Conservation (phyloP, 768 basidiomycete genomes). For the Auricularia heimuer region DNA sequence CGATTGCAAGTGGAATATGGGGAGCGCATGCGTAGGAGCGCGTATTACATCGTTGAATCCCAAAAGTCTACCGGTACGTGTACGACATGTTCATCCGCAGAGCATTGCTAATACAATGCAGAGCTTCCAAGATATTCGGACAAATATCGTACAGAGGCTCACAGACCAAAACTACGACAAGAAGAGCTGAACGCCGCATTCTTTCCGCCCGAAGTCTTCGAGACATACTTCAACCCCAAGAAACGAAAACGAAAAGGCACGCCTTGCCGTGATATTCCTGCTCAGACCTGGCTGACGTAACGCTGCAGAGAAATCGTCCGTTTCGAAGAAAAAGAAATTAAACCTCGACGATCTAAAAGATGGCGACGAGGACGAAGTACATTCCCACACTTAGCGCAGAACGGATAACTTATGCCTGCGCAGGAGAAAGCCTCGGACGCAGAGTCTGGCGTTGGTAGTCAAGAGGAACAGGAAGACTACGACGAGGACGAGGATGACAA, state of each 20-base stretch:
- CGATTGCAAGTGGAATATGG: slow-evolving; percentile 60
- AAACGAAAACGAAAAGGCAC: slow-evolving; percentile 29
- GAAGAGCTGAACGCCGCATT: slow-evolving; percentile 64
- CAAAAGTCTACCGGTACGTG: slow-evolving; percentile 50
- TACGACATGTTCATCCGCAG: background rate
- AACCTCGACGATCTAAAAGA: slow-evolving; percentile 63
- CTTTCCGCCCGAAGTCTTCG: slow-evolving; percentile 69
- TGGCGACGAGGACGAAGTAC: slow-evolving; percentile 47
- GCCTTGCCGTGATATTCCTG: slow-evolving; percentile 6
- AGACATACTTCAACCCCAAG: slow-evolving; percentile 51
- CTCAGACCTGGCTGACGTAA: slow-evolving; percentile 6
- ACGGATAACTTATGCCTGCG: no score
- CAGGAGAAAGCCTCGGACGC: slow-evolving; percentile 14
- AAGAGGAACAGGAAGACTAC: slow-evolving; percentile 61
- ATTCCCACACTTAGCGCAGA: no score
- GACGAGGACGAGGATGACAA: slow-evolving; percentile 82
- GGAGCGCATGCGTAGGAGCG: slow-evolving; percentile 52
- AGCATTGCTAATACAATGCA: slow-evolving; percentile 17
- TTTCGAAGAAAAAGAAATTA: slow-evolving; percentile 30
- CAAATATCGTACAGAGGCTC: slow-evolving; percentile 58
- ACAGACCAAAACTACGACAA: slow-evolving; percentile 50
- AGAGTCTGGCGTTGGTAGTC: slow-evolving; percentile 53
- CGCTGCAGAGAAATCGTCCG: slow-evolving; percentile 20
- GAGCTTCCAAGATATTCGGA: slow-evolving; percentile 78
- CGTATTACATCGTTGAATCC: slow-evolving; percentile 66